Base-by-base conservation (phyloP, 2,329 filamentous ascomycete species). In the Fusarium transvaalense region DNA sequence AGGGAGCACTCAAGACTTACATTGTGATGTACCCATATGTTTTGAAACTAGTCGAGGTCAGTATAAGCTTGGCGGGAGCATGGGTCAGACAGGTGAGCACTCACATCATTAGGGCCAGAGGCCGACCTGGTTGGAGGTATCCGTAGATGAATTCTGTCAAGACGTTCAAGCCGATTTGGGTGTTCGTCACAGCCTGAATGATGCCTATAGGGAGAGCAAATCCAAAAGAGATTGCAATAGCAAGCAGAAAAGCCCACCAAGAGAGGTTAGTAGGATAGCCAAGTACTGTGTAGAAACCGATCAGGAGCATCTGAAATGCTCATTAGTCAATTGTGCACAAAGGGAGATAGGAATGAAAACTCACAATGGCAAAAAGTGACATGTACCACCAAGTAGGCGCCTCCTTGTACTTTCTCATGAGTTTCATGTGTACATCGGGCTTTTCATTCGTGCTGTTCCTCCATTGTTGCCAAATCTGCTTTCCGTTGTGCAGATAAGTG, bases 91-190 rank as follows among this genome's bases (percentile, higher is more conserved):
- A 7, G 12, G 10, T 8, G 23, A 17, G 73, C 81, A 69, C 47
- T 29, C 75, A 91, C 81, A 93, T 83, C 91, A 94, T 93, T 64
- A 93, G 86, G 0, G 89, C 91, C 56, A 93, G 80, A 0, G 91
- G 91, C 8, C 86, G 81, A 4, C 91, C 91, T 0, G 91, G 91
- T 66, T 92, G 89, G 72, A 93, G 91, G 73, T 93, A 93, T 2
- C 91, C 91, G 61, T 89, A 88, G 6, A 94, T 81, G 67, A 93
- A 92, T 78, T 92, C 91, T 1, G 90, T 92, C 65, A 93, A 80
- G 27, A 94, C 90, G 66, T 93, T 93, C 35, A 93, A 81, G 3
- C 89, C 90, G 37, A 92, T 89, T 80, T 92, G 82, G 76, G 90
- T 89, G 73, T 92, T 89, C 6, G 91, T 91, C 6, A 89, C 83